Percentiles rank a stretch among this genome's conserved stretches.
phyloP scores from a whole-genome alignment of 2,329 filamentous ascomycete genomes.

The Exserohilum turcica region DNA sequence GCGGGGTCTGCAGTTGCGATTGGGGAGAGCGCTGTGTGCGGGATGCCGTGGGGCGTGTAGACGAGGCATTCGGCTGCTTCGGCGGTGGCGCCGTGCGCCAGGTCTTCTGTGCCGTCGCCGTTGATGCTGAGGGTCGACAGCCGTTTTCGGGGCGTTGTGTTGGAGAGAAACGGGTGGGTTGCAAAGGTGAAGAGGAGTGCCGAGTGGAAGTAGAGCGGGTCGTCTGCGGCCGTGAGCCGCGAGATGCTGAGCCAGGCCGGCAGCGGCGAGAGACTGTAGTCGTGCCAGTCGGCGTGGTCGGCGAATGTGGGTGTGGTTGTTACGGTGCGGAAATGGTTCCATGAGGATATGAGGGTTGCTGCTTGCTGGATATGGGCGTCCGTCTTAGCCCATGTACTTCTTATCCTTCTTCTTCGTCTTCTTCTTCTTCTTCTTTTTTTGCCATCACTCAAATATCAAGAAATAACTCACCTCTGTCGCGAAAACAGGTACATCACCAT shows the following conservation, averaged over 20 bases:
- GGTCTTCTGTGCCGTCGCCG: slow-evolving; percentile 33
- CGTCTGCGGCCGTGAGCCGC: slow-evolving; percentile 59
- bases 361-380: slow-evolving; percentile 62
- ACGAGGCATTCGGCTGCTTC: slow-evolving; percentile 60
- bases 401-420: background rate
- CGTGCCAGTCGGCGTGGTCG: slow-evolving; percentile 52
- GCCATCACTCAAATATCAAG: too few relatives aligned
- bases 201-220: slow-evolving; percentile 62
- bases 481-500: slow-evolving; percentile 61
- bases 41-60: slow-evolving; percentile 69
- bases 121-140: slow-evolving; percentile 37
- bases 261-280: slow-evolving; percentile 53
- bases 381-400: too few relatives aligned
- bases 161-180: slow-evolving; percentile 36
- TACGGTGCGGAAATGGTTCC: slow-evolving; percentile 65
- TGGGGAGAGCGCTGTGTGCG: slow-evolving; percentile 52
- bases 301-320: slow-evolving; percentile 56
- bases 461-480: slow-evolving; percentile 54
- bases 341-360: slow-evolving; percentile 60
- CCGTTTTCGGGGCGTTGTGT: slow-evolving; percentile 37
- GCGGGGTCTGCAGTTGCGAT: slow-evolving; percentile 53
- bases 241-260: slow-evolving; percentile 67
- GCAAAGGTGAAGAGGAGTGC: slow-evolving; percentile 65
- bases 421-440: background rate
- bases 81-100: slow-evolving; percentile 10